Base-by-base conservation (phyloP, 164 flowering plant species). In the Chloranthus sessilifolius region DNA sequence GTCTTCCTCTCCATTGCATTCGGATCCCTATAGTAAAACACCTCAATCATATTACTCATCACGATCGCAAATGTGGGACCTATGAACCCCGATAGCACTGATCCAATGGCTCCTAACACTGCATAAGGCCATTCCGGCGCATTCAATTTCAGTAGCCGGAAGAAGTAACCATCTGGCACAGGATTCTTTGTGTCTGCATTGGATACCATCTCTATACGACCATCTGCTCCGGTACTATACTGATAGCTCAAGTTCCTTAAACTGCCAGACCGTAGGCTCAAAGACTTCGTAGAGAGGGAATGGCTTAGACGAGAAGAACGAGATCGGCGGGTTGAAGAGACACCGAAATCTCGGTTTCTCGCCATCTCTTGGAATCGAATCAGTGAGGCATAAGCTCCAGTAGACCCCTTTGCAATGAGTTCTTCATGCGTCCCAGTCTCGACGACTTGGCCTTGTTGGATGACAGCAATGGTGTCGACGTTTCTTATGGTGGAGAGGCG, bases 1-100 rank as follows among this genome's bases (percentile, higher is more conserved):
- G 96, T 89, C 63, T 82, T 88, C 62, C 77, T 75, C 55, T 84
- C 91, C 97, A 84, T 87, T 15, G 70, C 65, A 12, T 74, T 71
- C 22, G 69, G 68, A 57, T 94, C 82, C 43, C 60, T 70, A 42
- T 82, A 94, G 76, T 94, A 94, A 74, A 94, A 94, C 4, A 94
- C 99, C 61, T 94, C 97, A 11, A 94, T 94, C 99, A 94, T 94
- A 30, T 87, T 82, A 70, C 96, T 83, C 99, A 89, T 94, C 28
- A 94, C 95, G 25, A 94, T 89, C 2, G 97, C 99, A 66, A 94
- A 88, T 12, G 94, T 85, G 12, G 99, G 95, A 44, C 95, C 95
- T 28, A 94, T 88, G 53, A 82, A 86, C 9, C 99, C 99, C 3
- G 94, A 87, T 12, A 94, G 80, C 5, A 88, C 75, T 1, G 99